Evolutionary conservation across 129 eudicot species (phyloP), one percentile per base, ranked within the genome.

Genomic region (Solidago caesia): DNA sequence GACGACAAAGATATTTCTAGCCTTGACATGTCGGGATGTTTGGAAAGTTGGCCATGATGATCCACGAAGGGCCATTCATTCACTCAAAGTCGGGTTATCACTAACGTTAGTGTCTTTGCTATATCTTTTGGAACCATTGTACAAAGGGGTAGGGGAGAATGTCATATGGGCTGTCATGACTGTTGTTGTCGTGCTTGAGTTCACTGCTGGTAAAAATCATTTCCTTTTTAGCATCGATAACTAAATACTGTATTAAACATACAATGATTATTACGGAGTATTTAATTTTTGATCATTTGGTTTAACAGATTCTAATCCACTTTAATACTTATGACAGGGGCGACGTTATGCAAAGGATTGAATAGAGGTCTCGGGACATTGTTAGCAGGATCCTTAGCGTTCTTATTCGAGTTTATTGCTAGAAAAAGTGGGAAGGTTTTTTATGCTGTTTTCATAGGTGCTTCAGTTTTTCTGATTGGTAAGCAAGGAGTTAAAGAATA

Each of bases 141-240:
- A 74, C 70, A 58, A 79, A 45, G 87, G 81, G 64, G 52, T 79
- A 10, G 87, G 83, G 8, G 62, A 67, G 56, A 83, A 79, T 14
- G 79, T 75, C 5, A 79, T 83, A 14, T 83, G 87, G 87, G 83
- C 87, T 70, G 81, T 83, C 63, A 75, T 83, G 71, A 83, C 87
- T 33, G 83, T 83, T 43, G 76, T 83, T 6, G 80, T 83, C 6
- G 83, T 83, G 61, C 87, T 83, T 8, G 87, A 83, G 68, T 83
- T 83, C 87, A 83, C 83, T 9, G 83, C 83, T 0, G 87, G 87
- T 83, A 74, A 29, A 62, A 44, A 26, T 43, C 45, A 13, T 14
- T 21, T 0, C 26, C 46, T 67, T 42, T 58, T 67, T 21, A 4
- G 15, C 48, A 27, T 55, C 12, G 39, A 2, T 46, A 21, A 57